These are phyloP conservation scores for Castanospermum australe DNA, from an alignment of 306 rosid species.

Conservation along the genomic window DNA sequence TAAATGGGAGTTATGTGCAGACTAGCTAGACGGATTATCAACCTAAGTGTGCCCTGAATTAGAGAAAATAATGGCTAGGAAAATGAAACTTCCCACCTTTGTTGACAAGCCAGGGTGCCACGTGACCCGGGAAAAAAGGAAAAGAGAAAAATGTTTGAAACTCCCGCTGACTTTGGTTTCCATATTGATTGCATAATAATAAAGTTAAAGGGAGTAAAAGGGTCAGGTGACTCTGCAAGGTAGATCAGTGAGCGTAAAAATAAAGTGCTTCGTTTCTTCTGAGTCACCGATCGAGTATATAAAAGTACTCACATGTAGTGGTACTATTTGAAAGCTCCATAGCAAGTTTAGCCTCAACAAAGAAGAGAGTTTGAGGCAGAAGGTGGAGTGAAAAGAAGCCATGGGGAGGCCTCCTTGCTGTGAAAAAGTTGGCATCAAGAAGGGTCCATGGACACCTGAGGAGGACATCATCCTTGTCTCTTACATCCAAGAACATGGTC, in stretches of 20 bases:
- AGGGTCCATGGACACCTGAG: constrained; percentile 99
- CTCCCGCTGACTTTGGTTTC: constrained; percentile 12
- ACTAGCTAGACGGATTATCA: neutral
- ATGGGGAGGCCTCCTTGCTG: constrained; percentile 99
- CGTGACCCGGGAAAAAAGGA: constrained; percentile 26
- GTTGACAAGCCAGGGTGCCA: constrained; percentile 26
- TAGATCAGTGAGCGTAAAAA: constrained; percentile 14
- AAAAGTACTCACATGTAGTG: constrained; percentile 28
- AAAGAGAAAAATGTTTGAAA: neutral
- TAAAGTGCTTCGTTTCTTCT: neutral
- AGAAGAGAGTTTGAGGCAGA: constrained; percentile 9
- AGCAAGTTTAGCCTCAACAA: neutral
- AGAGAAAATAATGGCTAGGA: constrained; percentile 10
- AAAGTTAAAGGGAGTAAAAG: constrained; percentile 9
- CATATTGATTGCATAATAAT: neutral
- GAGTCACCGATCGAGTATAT: constrained; percentile 20
- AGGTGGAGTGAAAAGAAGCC: constrained; percentile 11
- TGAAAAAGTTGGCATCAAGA: constrained; percentile 93
- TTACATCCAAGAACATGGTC: constrained; percentile 98
- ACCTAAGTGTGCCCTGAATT: neutral
- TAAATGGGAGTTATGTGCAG: neutral
- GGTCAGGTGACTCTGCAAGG: constrained; percentile 24
- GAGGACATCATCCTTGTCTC: constrained; percentile 97
- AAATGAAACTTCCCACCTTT: constrained; percentile 18
- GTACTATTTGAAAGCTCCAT: constrained; percentile 33